A percentile compares a stretch with the other conserved stretches of the same genome.
These are phyloP conservation scores for Hypoxylon trugodes DNA, from an alignment of 495 filamentous ascomycete species.

Conservation along the genomic window DNA sequence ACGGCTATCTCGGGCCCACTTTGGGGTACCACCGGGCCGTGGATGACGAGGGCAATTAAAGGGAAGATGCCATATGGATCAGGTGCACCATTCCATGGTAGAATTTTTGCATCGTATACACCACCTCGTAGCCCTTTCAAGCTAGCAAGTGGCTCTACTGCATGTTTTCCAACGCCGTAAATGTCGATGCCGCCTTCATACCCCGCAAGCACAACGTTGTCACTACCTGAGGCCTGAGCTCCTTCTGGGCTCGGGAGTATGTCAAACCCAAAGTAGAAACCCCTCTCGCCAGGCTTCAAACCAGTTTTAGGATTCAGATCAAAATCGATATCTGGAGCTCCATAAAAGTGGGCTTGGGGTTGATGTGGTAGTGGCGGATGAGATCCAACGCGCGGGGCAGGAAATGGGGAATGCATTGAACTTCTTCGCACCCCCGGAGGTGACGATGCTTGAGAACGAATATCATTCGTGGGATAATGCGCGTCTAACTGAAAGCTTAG, in stretches of 20 bases:
- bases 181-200: slow-evolving; percentile 79
- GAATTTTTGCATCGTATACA: slow-evolving; percentile 81
- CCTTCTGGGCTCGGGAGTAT: slow-evolving; percentile 60
- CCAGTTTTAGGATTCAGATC: slow-evolving; percentile 62
- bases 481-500: slow-evolving; percentile 62
- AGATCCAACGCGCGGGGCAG: slow-evolving; percentile 51
- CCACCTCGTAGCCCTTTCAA: slow-evolving; percentile 79
- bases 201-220: slow-evolving; percentile 77
- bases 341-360: slow-evolving; percentile 76
- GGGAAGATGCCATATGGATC: slow-evolving; percentile 56
- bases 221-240: slow-evolving; percentile 59
- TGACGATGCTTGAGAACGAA: slow-evolving; percentile 54
- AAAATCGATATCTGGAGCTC: slow-evolving; percentile 73
- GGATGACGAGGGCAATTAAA: slow-evolving; percentile 76
- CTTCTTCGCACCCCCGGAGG: slow-evolving; percentile 57
- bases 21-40: slow-evolving; percentile 68
- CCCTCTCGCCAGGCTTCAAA: slow-evolving; percentile 66
- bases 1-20: slow-evolving; percentile 42
- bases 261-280: slow-evolving; percentile 85
- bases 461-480: slow-evolving; percentile 53
- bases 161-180: slow-evolving; percentile 71
- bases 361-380: slow-evolving; percentile 82
- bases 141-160: slow-evolving; percentile 69
- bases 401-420: slow-evolving; percentile 68
- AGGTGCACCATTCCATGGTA: slow-evolving; percentile 61